These are phyloP conservation scores for Chrysosphaeria jannelii DNA, from an alignment of 2,329 filamentous ascomycete genomes.

Conservation along the genomic window DNA sequence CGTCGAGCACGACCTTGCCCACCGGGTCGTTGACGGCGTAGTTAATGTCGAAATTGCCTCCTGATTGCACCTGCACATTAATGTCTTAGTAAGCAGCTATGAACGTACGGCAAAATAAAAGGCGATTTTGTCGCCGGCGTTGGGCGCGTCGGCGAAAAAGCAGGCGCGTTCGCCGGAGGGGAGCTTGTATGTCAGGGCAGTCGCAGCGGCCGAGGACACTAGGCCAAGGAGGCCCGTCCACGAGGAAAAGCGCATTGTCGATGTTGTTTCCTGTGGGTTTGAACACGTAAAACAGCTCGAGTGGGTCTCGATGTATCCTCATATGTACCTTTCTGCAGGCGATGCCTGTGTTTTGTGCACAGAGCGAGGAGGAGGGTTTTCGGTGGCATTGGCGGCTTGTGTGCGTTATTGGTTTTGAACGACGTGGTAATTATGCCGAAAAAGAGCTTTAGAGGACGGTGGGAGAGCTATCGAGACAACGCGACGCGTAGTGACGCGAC, in stretches of 20 bases:
- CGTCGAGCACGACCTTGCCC: constrained; percentile 55
- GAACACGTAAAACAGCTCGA: too few species aligned
- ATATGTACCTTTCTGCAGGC: too few species aligned
- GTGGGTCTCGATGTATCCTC: too few species aligned
- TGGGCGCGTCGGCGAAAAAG: constrained; percentile 62
- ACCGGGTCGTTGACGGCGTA: constrained; percentile 64
- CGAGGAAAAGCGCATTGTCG: constrained; percentile 32
- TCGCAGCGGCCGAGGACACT: constrained; percentile 46
- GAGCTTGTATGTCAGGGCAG: constrained; percentile 82
- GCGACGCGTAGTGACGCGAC: too few species aligned
- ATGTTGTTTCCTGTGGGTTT: too few species aligned
- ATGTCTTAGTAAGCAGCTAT: background rate
- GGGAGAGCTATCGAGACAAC: too few species aligned
- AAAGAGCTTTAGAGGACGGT: too few species aligned
- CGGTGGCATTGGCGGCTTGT: too few species aligned
- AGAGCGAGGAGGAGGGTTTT: too few species aligned
- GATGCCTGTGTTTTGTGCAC: too few species aligned
- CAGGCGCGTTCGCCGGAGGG: constrained; percentile 78
- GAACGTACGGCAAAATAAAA: constrained; percentile 84
- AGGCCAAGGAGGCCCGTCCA: constrained; percentile 36
- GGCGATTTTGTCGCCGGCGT: constrained; percentile 62
- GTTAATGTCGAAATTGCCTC: constrained; percentile 90
- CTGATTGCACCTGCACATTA: constrained; percentile 57
- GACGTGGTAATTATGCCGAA: too few species aligned
- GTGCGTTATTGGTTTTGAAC: too few species aligned